A percentile compares a stretch with the other conserved stretches of the same genome.
phyloP scores from a whole-genome alignment of 129 eudicot species.

The Flaveria ramosissima region DNA sequence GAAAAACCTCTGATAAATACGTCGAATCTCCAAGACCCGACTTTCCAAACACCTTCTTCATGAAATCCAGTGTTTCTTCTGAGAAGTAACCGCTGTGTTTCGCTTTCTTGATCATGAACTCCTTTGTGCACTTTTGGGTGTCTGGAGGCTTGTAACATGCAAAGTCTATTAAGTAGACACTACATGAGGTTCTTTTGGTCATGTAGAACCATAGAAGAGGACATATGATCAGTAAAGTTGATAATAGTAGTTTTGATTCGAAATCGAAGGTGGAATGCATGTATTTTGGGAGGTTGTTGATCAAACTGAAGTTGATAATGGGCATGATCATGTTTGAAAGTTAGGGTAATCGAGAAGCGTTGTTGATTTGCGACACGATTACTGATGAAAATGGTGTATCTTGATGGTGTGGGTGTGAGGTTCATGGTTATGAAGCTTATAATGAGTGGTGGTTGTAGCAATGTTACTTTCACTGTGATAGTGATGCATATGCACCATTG shows the following conservation, averaged over 20 bases:
- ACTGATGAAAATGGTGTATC: neutral
- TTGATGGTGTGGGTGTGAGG: neutral
- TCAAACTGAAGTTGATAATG: constrained; percentile 20
- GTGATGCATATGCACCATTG: constrained; percentile 18
- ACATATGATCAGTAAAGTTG: constrained; percentile 14
- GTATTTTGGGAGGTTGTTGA: constrained; percentile 3
- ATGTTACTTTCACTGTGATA: constrained; percentile 8
- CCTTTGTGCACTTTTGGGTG: constrained; percentile 39
- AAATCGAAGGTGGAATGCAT: neutral
- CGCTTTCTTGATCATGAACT: constrained; percentile 23
- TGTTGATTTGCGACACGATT: neutral
- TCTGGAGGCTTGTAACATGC: constrained; percentile 59
- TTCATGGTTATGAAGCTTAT: constrained; percentile 26
- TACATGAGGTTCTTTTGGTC: constrained; percentile 20
- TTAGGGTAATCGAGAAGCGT: neutral
- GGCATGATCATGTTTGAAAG: constrained; percentile 17
- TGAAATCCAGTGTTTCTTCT: constrained; percentile 40
- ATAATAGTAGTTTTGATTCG: constrained; percentile 18
- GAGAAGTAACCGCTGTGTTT: constrained; percentile 26
- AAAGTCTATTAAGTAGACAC: constrained; percentile 47
- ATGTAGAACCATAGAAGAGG: constrained; percentile 22
- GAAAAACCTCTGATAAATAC: constrained; percentile 43
- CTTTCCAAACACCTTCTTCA: constrained; percentile 36
- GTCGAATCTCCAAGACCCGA: constrained; percentile 59
- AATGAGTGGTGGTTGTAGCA: constrained; percentile 1